These are phyloP conservation scores for Pseudogymnoascus sp. DNA, from an alignment of 2,329 filamentous ascomycete species.

Conservation along the genomic window DNA sequence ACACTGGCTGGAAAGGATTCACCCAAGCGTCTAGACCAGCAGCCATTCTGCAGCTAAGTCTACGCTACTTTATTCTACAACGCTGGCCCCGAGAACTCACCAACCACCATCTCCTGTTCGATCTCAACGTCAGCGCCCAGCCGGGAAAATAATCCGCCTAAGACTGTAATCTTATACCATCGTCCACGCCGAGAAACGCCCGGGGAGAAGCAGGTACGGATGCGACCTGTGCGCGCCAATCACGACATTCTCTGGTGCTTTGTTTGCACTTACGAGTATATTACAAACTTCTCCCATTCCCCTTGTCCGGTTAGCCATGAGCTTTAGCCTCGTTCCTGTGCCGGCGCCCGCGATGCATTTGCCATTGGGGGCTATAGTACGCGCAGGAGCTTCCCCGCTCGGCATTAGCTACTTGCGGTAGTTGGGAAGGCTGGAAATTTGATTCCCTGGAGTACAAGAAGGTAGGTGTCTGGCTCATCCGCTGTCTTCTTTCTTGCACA, in stretches of 20 bases:
- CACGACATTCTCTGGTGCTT: background rate
- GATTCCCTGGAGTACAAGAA: constrained; percentile 2
- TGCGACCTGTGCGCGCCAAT: background rate
- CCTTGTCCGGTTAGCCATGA: constrained; percentile 4
- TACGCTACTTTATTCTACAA: background rate
- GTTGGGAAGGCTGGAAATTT: background rate
- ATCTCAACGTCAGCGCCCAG: background rate
- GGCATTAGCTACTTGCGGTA: background rate
- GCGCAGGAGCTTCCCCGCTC: background rate
- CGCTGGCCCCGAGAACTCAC: background rate
- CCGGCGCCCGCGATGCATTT: background rate
- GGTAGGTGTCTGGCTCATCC: background rate
- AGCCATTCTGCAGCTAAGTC: background rate
- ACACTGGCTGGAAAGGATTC: background rate
- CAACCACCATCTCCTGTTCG: background rate
- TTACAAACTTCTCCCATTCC: background rate
- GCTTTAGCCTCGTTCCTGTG: background rate
- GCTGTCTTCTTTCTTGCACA: background rate
- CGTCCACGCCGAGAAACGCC: background rate
- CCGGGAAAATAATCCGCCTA: constrained; percentile 5
- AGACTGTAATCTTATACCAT: background rate
- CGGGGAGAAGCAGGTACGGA: background rate
- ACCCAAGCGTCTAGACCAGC: background rate
- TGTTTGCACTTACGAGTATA: background rate
- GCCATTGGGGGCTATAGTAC: background rate